These are phyloP conservation scores for Psilocybe mexicana DNA, from an alignment of 1,284 basidiomycete species.

Conservation along the genomic window DNA sequence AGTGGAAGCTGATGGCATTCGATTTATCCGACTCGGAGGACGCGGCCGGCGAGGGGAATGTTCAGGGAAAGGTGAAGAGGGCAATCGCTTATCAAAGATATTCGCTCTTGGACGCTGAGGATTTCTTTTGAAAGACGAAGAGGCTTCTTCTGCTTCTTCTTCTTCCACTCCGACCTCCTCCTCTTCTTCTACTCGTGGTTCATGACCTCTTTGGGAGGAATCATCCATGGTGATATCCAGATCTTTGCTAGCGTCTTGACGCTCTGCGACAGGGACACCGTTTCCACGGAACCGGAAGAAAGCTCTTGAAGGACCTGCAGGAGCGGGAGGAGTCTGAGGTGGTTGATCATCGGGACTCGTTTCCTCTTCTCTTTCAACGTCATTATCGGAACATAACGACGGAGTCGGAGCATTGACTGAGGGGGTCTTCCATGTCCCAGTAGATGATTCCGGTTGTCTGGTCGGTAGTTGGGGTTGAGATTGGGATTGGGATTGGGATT, in stretches of 20 bases:
- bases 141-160: not conserved
- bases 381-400: slow-evolving; percentile 70
- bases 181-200: not conserved
- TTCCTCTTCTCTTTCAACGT: slow-evolving; percentile 43
- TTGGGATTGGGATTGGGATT: not conserved
- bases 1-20: not conserved
- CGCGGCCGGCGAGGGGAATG: slow-evolving; percentile 55
- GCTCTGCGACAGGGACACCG: slow-evolving; percentile 30
- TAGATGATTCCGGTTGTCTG: not conserved
- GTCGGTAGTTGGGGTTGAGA: not conserved
- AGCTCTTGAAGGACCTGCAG: slow-evolving; percentile 23
- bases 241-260: slow-evolving; percentile 27
- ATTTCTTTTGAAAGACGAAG: slow-evolving; percentile 11
- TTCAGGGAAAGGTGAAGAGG: slow-evolving; percentile 60
- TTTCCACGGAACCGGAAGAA: slow-evolving; percentile 31
- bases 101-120: slow-evolving; percentile 28
- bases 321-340: slow-evolving; percentile 44
- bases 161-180: too few species aligned
- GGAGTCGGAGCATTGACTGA: slow-evolving; percentile 50
- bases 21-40: slow-evolving; percentile 44
- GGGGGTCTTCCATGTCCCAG: slow-evolving; percentile 22
- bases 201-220: not conserved
- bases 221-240: slow-evolving; percentile 34
- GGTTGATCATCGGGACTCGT: slow-evolving; percentile 46
- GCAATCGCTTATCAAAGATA: slow-evolving; percentile 57